Conservation (phyloP, 805 yeast species). For the Naumovozyma baii region DNA sequence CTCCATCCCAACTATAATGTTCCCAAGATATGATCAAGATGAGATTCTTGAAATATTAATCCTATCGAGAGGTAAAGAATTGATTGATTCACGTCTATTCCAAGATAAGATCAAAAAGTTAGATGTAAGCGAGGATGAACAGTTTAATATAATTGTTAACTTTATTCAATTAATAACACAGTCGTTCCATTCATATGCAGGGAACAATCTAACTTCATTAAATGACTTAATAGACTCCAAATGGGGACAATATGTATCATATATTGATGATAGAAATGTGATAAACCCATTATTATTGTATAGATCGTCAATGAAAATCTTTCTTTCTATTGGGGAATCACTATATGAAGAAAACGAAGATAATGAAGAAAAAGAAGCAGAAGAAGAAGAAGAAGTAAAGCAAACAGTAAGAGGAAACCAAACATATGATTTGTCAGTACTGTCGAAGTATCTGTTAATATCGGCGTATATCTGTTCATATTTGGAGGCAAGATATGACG, state of each 20-base stretch:
- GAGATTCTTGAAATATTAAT: conserved; percentile 19
- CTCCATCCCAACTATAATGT: conserved; percentile 21
- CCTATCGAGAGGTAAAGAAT: conserved; percentile 10
- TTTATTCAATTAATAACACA: conserved; percentile 25
- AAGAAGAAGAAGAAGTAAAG: conserved; percentile 3
- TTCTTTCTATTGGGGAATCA: conserved; percentile 29
- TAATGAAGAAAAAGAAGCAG: conserved; percentile 6
- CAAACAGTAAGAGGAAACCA: conserved; percentile 1
- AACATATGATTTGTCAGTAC: conserved; percentile 42
- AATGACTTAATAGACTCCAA: conserved; percentile 25
- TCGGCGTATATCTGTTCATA: conserved; percentile 81
- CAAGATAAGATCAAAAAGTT: conserved; percentile 5
- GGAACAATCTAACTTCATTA: conserved; percentile 21
- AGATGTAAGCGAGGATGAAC: conserved; percentile 7
- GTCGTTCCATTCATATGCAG: conserved; percentile 27
- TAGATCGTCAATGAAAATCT: conserved; percentile 24
- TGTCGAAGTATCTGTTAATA: conserved; percentile 62
- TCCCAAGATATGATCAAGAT: conserved; percentile 22
- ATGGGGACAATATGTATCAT: conserved; percentile 20
- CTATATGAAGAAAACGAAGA: conserved; percentile 14
- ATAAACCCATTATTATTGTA: conserved; percentile 24
- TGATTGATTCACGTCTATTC: conserved; percentile 9
- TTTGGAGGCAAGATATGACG: conserved; percentile 59
- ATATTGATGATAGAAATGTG: conserved; percentile 13
- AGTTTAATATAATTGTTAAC: conserved; percentile 13